These are phyloP conservation scores for Neonectria magnoliae DNA, from an alignment of 2,329 filamentous ascomycete species.

Conservation along the genomic window DNA sequence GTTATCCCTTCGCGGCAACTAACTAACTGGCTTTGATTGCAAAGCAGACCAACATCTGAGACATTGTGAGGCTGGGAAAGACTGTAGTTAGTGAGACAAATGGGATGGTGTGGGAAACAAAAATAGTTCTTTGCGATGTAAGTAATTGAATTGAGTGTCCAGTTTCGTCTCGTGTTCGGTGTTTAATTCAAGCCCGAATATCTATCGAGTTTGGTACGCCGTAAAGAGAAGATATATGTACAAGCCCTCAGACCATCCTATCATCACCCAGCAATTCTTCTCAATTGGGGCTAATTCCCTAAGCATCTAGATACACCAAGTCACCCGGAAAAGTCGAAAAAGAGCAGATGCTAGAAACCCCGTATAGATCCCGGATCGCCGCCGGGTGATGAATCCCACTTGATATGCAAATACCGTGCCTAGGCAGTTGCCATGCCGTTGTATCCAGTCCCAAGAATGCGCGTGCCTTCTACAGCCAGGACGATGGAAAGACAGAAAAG, in stretches of 20 bases:
- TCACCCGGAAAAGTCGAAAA: not conserved
- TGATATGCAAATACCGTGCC: constrained; percentile 19
- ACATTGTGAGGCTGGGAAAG: not conserved
- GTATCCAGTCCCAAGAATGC: constrained; percentile 10
- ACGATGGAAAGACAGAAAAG: not conserved
- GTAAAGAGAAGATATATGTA: not conserved
- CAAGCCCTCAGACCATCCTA: not conserved
- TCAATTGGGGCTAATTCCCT: not conserved
- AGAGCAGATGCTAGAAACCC: not conserved
- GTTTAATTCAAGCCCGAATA: not conserved
- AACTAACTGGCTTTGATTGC: not conserved
- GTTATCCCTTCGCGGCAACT: not conserved
- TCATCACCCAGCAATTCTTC: not conserved
- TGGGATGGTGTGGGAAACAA: not conserved
- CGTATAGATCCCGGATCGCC: constrained; percentile 1
- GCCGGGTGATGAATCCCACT: constrained; percentile 1
- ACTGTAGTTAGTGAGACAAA: not conserved
- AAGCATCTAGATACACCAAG: not conserved
- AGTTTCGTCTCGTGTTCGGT: not conserved
- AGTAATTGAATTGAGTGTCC: not conserved
- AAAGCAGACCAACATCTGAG: not conserved
- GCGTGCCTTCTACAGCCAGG: not conserved
- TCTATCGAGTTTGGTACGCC: not conserved
- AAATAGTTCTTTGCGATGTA: not conserved
- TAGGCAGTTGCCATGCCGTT: constrained; percentile 4